Base-by-base conservation (phyloP, 805 yeast genomes). In the Candida awuae region DNA sequence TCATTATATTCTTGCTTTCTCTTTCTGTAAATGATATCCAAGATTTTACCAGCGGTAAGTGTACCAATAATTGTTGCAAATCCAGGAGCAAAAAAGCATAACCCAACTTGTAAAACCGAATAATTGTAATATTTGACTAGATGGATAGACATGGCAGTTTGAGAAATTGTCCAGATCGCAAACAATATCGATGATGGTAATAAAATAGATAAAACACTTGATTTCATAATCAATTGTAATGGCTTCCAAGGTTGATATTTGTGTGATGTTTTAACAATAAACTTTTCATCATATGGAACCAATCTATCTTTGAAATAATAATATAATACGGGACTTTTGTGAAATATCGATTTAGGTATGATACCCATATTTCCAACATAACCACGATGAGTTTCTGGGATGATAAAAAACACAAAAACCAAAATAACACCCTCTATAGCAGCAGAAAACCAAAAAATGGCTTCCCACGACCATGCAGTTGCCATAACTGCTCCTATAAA, bases 341-440 rank as follows among this genome's bases (percentile, higher is more conserved):
- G 66, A 3, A 68, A n/a, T 4, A 57, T 28, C 0, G 41, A 46
- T 25, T 48, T 54, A 0, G 94, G 94, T 3, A 47, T 51, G 1
- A 77, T 59, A 1, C 87, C 72, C 1, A 87, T 84, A 56, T 84
- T 84, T 0, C 94, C 95, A 1, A 77, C 90, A 7, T 82, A 56
- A 6, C 71, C 58, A 40, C 95, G 66, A 29, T 72, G 71, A 0
- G 95, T 87, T 53, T 87, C 95, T 1, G 95, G 94, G 14, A 86
- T 56, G 4, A 68, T 41, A 6, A 70, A 25, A 3, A 67, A 41
- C 1, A 62, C 52, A 2, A 56, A 14, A 1, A 56, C 1, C 0
- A 68, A 44, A 3, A 74, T 64, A 2, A 57, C 42, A 4, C 80
- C 80, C 22, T 80, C 72, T 8, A 81, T 75, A 20, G 81, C 77